Evolutionary conservation across 2,329 filamentous ascomycete species (phyloP), one percentile per base, ranked within the genome.

Genomic region (Fusarium sp.): DNA sequence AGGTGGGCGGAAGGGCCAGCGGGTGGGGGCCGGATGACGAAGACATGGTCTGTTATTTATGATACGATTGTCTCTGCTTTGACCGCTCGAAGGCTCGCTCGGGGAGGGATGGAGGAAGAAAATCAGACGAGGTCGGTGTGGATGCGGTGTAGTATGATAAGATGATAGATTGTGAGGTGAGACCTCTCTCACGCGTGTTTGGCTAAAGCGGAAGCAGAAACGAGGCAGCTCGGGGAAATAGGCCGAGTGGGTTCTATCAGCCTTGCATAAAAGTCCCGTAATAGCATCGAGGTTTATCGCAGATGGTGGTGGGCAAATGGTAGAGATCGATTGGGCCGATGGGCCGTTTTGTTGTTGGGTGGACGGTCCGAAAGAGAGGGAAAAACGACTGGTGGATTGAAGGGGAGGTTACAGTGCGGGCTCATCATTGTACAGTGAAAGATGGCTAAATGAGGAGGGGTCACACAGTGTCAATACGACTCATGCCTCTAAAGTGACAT

Each of bases 1-100:
- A 91, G 57, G 91, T 89, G 4, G 87, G 81, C 33, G 91, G 86
- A 61, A 88, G 82, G 67, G 83, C 82, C 75, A 86, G 83, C 22
- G 80, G 82, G 75, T 80, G 83, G 47, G 80, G 73, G 39, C 62
- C 55, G 31, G 70, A 62, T 45, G 81, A 81, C 76, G 76, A 64
- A 55, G 73, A 46, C 73, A 75, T 75, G 47, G 54, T 67, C 58
- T 52, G 58, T 57, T 57, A 28, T 38, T 46, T 57, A 57, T 61
- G 49, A 49, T 56, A 51, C 31, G 56, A 36, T 52, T 67, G 34
- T 39, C 11, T 49, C 46, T 44, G 55, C 45, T 45, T 61, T 64
- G 61, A 49, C 47, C 63, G 50, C 43, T 54, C 46, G n/a, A 54
- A 26, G 51, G 47, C 56, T 69, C 34, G 51, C 33, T 49, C 44